A percentile compares a stretch with the other conserved stretches of the same genome.
phyloP scores from a whole-genome alignment of 352 stramenopile species.

The Peronospora farinosa region DNA sequence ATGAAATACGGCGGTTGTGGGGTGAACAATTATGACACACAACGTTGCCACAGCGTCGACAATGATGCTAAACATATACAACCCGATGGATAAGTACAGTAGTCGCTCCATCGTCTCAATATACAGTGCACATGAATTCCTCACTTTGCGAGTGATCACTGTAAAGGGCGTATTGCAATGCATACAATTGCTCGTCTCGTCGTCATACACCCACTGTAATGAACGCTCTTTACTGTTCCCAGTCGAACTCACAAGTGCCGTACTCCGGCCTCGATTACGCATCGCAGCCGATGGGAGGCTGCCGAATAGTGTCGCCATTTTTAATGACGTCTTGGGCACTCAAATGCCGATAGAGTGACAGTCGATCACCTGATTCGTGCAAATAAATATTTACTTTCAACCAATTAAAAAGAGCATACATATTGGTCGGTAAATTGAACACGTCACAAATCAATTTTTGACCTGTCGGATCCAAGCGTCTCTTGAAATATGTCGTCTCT shows the following conservation, averaged over 20 bases:
- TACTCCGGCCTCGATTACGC: conserved; percentile 42
- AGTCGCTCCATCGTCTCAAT: background rate
- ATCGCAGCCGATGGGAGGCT: conserved; percentile 55
- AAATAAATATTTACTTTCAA: conserved; percentile 6
- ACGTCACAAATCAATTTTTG: conserved; percentile 29
- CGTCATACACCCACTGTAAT: conserved; percentile 79
- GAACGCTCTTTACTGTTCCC: conserved; percentile 38
- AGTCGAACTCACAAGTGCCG: conserved; percentile 29
- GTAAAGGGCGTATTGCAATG: conserved; percentile 83
- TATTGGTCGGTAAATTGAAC: conserved; percentile 8
- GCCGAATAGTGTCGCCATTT: conserved; percentile 69
- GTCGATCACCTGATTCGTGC: conserved; percentile 2
- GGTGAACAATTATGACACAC: conserved; percentile 84
- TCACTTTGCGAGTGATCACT: conserved; percentile 74
- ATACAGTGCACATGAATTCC: background rate
- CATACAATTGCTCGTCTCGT: conserved; percentile 83
- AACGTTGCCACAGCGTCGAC: conserved; percentile 75
- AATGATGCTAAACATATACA: conserved; percentile 56
- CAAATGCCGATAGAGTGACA: background rate
- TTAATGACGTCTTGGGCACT: background rate
- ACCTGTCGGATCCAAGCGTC: conserved; percentile 7
- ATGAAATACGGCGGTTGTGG: conserved; percentile 77
- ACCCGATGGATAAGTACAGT: background rate
- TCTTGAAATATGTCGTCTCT: conserved; percentile 23
- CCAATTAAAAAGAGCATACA: conserved; percentile 8